phyloP scores from a whole-genome alignment of 805 yeast species.

The Metschnikowia dekortorum region DNA sequence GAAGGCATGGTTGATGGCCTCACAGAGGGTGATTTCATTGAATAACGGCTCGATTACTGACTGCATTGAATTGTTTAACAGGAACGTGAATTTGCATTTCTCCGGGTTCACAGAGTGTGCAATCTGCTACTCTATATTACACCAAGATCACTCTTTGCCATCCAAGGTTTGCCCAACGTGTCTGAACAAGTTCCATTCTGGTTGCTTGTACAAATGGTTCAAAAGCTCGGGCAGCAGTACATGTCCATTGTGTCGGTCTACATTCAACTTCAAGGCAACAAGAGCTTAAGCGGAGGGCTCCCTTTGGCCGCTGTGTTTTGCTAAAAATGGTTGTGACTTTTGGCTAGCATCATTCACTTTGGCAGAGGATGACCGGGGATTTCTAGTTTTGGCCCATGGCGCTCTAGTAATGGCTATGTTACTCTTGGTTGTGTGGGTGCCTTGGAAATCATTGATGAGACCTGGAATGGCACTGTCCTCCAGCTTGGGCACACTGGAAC shows the following conservation, averaged over 20 bases:
- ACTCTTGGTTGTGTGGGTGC: constrained; percentile 24
- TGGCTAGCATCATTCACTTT: background rate
- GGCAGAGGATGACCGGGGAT: background rate
- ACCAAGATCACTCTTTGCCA: constrained; percentile 87
- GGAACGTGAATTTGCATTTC: constrained; percentile 78
- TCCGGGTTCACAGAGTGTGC: constrained; percentile 97
- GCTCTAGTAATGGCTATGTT: constrained; percentile 37
- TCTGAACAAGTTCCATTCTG: constrained; percentile 90
- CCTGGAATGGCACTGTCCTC: constrained; percentile 13
- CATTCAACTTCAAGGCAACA: constrained; percentile 42
- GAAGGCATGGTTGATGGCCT: constrained; percentile 92
- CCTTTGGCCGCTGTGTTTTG: background rate
- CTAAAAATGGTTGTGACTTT: background rate
- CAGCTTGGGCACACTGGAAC: background rate
- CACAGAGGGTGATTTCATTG: constrained; percentile 74
- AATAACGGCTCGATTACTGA: constrained; percentile 70
- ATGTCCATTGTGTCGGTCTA: constrained; percentile 88
- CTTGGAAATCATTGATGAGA: constrained; percentile 21
- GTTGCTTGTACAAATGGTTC: constrained; percentile 96
- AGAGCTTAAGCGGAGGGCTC: constrained; percentile 15
- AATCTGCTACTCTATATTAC: constrained; percentile 88
- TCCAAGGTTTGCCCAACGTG: constrained; percentile 86
- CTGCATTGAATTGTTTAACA: constrained; percentile 62
- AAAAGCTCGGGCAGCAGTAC: constrained; percentile 88
- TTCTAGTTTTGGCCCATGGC: constrained; percentile 31